Percentiles rank a stretch among this genome's conserved stretches.
Conservation (phyloP, 202 grass and related monocot genomes). For the Digitaria exilis region DNA sequence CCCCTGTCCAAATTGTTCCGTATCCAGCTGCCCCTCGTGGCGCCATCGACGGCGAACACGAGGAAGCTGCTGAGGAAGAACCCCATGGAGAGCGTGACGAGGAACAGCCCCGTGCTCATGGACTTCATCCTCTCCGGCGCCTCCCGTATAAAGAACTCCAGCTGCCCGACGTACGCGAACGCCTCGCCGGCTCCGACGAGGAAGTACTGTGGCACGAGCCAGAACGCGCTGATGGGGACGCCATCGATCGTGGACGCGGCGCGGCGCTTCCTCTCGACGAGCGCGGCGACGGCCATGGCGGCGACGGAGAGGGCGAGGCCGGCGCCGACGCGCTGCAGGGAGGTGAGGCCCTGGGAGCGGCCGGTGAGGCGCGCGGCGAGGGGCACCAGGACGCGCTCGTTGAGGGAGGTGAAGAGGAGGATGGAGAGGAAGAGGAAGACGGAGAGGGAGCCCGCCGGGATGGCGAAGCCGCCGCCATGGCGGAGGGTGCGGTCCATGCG, state of each 20-base stretch:
- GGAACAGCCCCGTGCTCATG: slow-evolving; percentile 90
- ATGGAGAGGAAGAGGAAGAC: slow-evolving; percentile 94
- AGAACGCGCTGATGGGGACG: slow-evolving; percentile 64
- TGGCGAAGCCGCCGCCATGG: slow-evolving; percentile 27
- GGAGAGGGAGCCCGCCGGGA: slow-evolving; percentile 86
- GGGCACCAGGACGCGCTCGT: slow-evolving; percentile 88
- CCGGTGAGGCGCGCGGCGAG: slow-evolving; percentile 61
- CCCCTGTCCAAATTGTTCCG: slow-evolving; percentile 66
- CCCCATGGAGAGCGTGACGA: slow-evolving; percentile 75
- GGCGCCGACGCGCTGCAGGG: slow-evolving; percentile 70
- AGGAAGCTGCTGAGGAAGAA: slow-evolving; percentile 92
- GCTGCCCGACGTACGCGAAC: slow-evolving; percentile 92
- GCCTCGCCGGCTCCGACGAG: slow-evolving; percentile 88
- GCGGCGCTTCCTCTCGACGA: slow-evolving; percentile 70
- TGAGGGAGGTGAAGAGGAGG: slow-evolving; percentile 93
- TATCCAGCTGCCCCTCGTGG: slow-evolving; percentile 62
- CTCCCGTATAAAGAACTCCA: slow-evolving; percentile 97
- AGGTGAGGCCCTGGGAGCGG: slow-evolving; percentile 73
- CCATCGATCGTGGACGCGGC: neutral
- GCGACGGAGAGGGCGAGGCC: slow-evolving; percentile 64
- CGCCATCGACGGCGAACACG: slow-evolving; percentile 51
- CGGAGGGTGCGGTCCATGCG: slow-evolving; percentile 73
- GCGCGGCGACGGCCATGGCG: slow-evolving; percentile 70
- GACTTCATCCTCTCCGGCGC: slow-evolving; percentile 92
- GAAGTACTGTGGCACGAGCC: slow-evolving; percentile 94